These are phyloP conservation scores for Arachis monticola DNA, from an alignment of 331 rosid species.

Conservation along the genomic window DNA sequence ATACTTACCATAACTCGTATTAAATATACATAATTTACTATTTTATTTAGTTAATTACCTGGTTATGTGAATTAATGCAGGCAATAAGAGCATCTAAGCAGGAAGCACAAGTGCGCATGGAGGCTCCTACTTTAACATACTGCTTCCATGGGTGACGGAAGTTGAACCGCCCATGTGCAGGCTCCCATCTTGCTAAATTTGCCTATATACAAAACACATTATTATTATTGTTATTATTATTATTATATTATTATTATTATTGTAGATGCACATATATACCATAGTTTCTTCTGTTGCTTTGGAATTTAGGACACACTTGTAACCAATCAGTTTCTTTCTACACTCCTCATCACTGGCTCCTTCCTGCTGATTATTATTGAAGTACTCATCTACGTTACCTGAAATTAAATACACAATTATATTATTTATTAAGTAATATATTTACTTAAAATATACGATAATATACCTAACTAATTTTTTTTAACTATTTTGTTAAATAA, in stretches of 20 bases:
- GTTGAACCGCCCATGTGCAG: conserved; percentile 74
- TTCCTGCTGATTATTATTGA: conserved; percentile 28
- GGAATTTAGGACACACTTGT: conserved; percentile 75
- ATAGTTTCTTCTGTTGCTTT: conserved; percentile 73
- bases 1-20: too few species aligned
- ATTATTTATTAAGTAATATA: background rate
- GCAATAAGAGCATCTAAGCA: conserved; percentile 81
- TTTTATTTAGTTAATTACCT: conserved; percentile 47
- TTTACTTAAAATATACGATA: background rate
- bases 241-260: background rate
- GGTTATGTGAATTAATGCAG: conserved; percentile 58
- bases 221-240: background rate
- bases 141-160: conserved; percentile 90
- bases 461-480: background rate
- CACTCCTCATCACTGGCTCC: conserved; percentile 37
- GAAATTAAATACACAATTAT: conserved; percentile 36
- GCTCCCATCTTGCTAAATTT: conserved; percentile 92
- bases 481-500: too few species aligned
- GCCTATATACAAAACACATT: conserved; percentile 50
- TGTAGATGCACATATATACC: conserved; percentile 47
- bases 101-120: conserved; percentile 77
- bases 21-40: too few species aligned
- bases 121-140: conserved; percentile 73
- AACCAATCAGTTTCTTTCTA: conserved; percentile 55
- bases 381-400: conserved; percentile 69